phyloP scores from a whole-genome alignment of 768 basidiomycete species.

The Mycena metata region DNA sequence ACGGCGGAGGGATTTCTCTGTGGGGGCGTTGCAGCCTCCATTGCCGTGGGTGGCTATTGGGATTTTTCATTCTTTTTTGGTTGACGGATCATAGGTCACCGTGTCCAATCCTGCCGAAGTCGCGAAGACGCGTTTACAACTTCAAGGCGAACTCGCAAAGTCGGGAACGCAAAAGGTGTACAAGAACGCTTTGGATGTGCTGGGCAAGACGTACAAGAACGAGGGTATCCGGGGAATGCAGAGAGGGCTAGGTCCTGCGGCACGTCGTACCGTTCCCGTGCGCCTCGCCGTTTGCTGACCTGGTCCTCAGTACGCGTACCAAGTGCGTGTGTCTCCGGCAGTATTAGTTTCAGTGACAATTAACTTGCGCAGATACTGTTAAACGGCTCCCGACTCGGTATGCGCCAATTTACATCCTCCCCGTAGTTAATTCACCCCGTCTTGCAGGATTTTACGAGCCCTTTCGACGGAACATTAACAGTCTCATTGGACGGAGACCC shows the following conservation, averaged over 20 bases:
- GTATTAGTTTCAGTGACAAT: slow-evolving; percentile 27
- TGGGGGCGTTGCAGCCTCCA: slow-evolving; percentile 92
- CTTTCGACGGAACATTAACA: slow-evolving; percentile 80
- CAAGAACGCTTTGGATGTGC: slow-evolving; percentile 87
- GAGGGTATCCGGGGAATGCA: slow-evolving; percentile 95
- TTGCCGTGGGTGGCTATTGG: slow-evolving; percentile 76
- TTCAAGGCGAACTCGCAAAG: slow-evolving; percentile 95
- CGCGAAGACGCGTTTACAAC: slow-evolving; percentile 94
- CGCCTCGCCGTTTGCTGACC: slow-evolving; percentile 13
- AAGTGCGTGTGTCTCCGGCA: slow-evolving; percentile 13
- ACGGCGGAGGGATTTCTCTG: slow-evolving; percentile 88
- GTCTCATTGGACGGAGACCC: slow-evolving; percentile 70
- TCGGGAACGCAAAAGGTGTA: slow-evolving; percentile 82
- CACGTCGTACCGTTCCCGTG: neutral
- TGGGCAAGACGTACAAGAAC: slow-evolving; percentile 88
- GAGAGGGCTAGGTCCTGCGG: slow-evolving; percentile 88
- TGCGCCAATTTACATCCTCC: slow-evolving; percentile 1
- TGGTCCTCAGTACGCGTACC: slow-evolving; percentile 60
- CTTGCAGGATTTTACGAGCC: slow-evolving; percentile 94
- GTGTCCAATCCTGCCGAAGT: slow-evolving; percentile 87
- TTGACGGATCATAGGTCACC: slow-evolving; percentile 67
- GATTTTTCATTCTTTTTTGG: too few species aligned
- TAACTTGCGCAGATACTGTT: slow-evolving; percentile 75
- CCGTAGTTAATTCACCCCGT: slow-evolving; percentile 1
- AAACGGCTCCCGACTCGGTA: slow-evolving; percentile 92